phyloP scores from a whole-genome alignment of 495 filamentous ascomycete species.

The Massariosphaeria phaeospora region DNA sequence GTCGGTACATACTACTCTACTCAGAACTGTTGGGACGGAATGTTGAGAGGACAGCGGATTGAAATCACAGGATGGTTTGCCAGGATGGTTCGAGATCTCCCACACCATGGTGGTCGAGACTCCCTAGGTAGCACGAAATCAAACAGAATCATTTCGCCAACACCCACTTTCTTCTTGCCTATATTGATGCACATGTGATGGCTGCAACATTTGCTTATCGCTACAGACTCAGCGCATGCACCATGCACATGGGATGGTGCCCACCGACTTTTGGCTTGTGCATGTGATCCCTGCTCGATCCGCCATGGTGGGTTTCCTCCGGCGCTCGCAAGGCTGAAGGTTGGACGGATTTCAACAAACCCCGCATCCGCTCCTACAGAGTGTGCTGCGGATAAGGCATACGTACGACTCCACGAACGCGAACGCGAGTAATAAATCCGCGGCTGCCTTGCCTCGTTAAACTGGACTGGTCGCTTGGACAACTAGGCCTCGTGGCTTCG shows the following conservation, averaged over 20 bases:
- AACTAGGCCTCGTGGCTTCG: too few species aligned
- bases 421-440: too few species aligned
- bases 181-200: neutral
- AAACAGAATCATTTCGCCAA: slow-evolving; percentile 5
- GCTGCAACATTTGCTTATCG: neutral
- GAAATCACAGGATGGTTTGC: slow-evolving; percentile 8
- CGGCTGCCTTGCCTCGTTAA: too few species aligned
- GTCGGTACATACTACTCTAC: slow-evolving; percentile 9
- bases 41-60: neutral
- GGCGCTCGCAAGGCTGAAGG: neutral
- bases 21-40: slow-evolving; percentile 5
- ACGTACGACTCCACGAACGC: neutral
- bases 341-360: too few species aligned
- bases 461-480: too few species aligned
- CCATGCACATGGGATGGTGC: neutral
- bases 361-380: too few species aligned
- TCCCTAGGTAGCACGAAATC: slow-evolving; percentile 6
- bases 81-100: slow-evolving; percentile 25
- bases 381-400: neutral
- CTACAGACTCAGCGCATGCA: neutral
- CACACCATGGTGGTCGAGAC: slow-evolving; percentile 6
- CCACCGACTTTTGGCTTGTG: slow-evolving; percentile 9
- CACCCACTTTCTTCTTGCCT: neutral
- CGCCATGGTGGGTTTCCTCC: neutral
- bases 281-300: neutral